phyloP scores from a whole-genome alignment of 192 early-diverging fungal genomes.

The Haplosporangium gracile region DNA sequence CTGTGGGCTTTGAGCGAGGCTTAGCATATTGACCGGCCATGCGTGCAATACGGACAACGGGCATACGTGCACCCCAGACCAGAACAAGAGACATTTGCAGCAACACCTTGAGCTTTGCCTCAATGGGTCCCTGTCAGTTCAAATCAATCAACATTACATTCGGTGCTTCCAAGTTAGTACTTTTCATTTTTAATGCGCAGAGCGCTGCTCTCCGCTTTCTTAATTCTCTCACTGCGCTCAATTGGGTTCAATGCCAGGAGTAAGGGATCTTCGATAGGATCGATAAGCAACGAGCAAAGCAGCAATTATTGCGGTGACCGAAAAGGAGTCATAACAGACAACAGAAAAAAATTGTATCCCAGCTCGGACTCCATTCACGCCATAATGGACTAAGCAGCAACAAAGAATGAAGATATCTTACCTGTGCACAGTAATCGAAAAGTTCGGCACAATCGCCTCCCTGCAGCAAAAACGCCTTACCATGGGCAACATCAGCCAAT shows the following conservation, averaged over 20 bases:
- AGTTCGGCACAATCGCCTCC: slow-evolving; percentile 99
- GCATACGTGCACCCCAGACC: slow-evolving; percentile 92
- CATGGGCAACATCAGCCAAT: slow-evolving; percentile 89
- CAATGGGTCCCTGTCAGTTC: slow-evolving; percentile 79
- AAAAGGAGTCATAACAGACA: slow-evolving; percentile 36
- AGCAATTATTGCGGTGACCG: slow-evolving; percentile 25
- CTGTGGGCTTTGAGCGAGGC: slow-evolving; percentile 92
- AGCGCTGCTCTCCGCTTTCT: not conserved
- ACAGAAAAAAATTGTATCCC: not conserved
- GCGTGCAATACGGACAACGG: slow-evolving; percentile 95
- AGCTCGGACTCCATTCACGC: not conserved
- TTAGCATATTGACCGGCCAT: slow-evolving; percentile 99
- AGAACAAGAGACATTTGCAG: slow-evolving; percentile 98
- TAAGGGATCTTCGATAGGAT: not conserved
- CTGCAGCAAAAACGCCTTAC: slow-evolving; percentile 95
- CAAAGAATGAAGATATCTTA: slow-evolving; percentile 38
- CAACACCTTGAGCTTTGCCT: slow-evolving; percentile 95
- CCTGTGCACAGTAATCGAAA: slow-evolving; percentile 97
- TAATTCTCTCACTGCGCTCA: not conserved
- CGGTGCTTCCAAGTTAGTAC: not conserved
- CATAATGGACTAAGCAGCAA: not conserved
- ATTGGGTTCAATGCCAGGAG: not conserved
- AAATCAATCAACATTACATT: not conserved
- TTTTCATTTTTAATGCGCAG: not conserved
- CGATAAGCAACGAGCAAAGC: slow-evolving; percentile 2